Evolutionary conservation across 1,139 yeast genomes (phyloP), one percentile per base, ranked within the genome.

Genomic region (Geotrichum reessii): DNA sequence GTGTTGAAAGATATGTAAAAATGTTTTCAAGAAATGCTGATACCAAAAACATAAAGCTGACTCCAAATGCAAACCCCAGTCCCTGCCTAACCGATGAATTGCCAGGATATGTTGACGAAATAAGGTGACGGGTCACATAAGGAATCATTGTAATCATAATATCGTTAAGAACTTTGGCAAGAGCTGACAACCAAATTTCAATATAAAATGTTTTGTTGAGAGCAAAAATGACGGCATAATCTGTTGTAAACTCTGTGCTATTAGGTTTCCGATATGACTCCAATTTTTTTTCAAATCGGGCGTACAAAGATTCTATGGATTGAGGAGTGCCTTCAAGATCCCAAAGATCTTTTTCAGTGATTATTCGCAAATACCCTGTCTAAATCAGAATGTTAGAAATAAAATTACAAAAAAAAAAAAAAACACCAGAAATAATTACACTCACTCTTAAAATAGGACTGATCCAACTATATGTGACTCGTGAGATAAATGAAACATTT

Each of bases 321-420:
- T 78, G 75, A 63, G 82, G 71, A 24, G 81, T 79, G 7, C 76
- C 78, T 14, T 81, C 78, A 57, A 87, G 74, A 50, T 73, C 73
- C 71, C 76, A 86, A 59, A 87, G 70, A 70, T 87, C 95, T 58
- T 81, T 78, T 3, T 84, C 81, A 56, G 81, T 82, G 42, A 87
- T 71, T 0, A 89, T 84, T 66, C 95, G 77, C 60, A 78, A 77
- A 68, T 86, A 87, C 1, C 95, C 95, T 2, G 67, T 64, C 71
- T 67, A 52, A 22, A 24, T 19, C 2, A 22, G 19, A 14, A 3
- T 14, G 50, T 47, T 25, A 46, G 21, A 2, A 12, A 6, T 21
- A 31, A 33, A 6, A 14, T 1, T 17, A 27, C 25, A 12, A 5
- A 8, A 48, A 9, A 5, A 27, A 25, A n/a, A 25, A 17, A n/a